Conservation (phyloP, 2,329 filamentous ascomycete species). For the Colletotrichum brevisporum region DNA sequence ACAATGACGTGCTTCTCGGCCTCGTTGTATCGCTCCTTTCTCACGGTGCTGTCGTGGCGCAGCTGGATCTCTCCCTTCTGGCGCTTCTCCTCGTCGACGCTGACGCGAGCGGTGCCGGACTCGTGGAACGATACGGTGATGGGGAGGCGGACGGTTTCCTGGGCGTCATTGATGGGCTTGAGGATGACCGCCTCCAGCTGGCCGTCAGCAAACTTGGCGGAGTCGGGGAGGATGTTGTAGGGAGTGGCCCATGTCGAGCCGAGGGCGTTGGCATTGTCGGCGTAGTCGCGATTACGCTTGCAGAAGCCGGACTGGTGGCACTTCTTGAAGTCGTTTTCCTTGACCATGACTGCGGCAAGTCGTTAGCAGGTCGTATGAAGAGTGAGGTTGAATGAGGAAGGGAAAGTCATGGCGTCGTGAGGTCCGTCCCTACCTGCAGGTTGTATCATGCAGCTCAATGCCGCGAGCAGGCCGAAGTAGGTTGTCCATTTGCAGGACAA, state of each 20-base stretch:
- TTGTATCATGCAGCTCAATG: slow-evolving; percentile 72
- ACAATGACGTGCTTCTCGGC: slow-evolving; percentile 88
- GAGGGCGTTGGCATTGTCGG: slow-evolving; percentile 78
- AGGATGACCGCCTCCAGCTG: slow-evolving; percentile 84
- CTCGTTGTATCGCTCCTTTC: slow-evolving; percentile 97
- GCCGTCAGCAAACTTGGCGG: slow-evolving; percentile 83
- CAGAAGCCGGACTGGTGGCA: slow-evolving; percentile 98
- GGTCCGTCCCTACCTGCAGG: slow-evolving; percentile 72
- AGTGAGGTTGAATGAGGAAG: background rate
- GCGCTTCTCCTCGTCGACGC: slow-evolving; percentile 91
- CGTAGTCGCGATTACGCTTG: slow-evolving; percentile 91
- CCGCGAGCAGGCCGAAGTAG: slow-evolving; percentile 71
- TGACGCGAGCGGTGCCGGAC: slow-evolving; percentile 88
- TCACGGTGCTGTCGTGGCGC: slow-evolving; percentile 83
- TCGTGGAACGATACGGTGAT: slow-evolving; percentile 90
- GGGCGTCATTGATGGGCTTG: slow-evolving; percentile 78
- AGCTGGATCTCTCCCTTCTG: slow-evolving; percentile 91
- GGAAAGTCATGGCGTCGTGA: slow-evolving; percentile 19
- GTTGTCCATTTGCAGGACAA: slow-evolving; percentile 75
- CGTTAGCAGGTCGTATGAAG: slow-evolving; percentile 5
- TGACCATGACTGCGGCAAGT: slow-evolving; percentile 77
- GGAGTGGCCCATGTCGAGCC: slow-evolving; percentile 82
- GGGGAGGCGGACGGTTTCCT: slow-evolving; percentile 82
- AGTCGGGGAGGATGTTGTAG: slow-evolving; percentile 81
- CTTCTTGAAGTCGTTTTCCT: slow-evolving; percentile 97